phyloP scores from a whole-genome alignment of 192 early-diverging fungal genomes.

The Coemansia sp. region DNA sequence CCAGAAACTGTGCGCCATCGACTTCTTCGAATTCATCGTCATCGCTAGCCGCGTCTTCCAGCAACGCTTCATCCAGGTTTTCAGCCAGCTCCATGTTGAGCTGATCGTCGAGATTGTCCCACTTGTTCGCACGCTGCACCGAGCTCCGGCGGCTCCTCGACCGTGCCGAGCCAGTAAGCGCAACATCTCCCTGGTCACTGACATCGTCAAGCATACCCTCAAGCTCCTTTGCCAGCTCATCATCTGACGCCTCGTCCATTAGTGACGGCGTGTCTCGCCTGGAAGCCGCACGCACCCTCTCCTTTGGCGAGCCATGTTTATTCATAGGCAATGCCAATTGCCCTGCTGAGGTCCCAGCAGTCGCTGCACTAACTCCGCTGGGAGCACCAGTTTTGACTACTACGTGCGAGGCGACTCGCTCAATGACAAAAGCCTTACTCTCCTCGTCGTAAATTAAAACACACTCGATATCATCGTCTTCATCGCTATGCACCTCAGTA shows the following conservation, averaged over 20 bases:
- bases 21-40: conserved; percentile 56
- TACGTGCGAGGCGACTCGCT: conserved; percentile 23
- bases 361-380: conserved; percentile 4
- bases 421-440: conserved; percentile 43
- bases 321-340: conserved; percentile 35
- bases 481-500: no score
- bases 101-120: conserved; percentile 27
- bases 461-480: conserved; percentile 24
- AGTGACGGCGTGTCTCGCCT: conserved; percentile 12
- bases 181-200: conserved; percentile 25
- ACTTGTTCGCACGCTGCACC: not conserved
- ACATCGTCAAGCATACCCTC: conserved; percentile 47
- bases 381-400: conserved; percentile 19
- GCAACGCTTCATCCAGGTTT: conserved; percentile 25
- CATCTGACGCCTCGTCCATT: conserved; percentile 37
- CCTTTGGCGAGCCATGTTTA: conserved; percentile 18
- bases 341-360: conserved; percentile 11
- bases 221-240: conserved; percentile 49
- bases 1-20: conserved; percentile 28
- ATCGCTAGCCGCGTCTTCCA: conserved; percentile 32
- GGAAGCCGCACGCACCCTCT: not conserved
- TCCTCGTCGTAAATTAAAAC: conserved; percentile 49
- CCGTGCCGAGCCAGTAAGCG: not conserved
- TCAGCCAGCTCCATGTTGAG: conserved; percentile 32
- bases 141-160: conserved; percentile 10